These are phyloP conservation scores for Podaxis rugospora DNA, from an alignment of 768 basidiomycete genomes.

Conservation along the genomic window DNA sequence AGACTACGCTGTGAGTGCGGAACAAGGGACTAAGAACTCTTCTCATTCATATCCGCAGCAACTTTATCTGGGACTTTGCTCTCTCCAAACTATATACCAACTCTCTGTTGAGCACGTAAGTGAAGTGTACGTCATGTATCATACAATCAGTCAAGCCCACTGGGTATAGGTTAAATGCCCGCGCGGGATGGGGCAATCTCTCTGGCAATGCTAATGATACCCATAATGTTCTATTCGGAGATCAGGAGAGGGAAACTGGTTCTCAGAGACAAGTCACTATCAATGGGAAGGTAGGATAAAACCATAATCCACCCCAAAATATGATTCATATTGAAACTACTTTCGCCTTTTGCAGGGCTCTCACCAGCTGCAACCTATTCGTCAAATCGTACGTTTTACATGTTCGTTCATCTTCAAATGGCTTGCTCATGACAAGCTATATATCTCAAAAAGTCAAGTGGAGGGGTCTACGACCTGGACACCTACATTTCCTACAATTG, in stretches of 20 bases:
- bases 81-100: slow-evolving; percentile 29
- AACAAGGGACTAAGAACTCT: neutral
- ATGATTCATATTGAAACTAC: neutral
- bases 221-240: slow-evolving; percentile 8
- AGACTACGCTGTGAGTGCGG: slow-evolving; percentile 17
- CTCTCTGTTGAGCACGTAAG: slow-evolving; percentile 21
- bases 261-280: neutral
- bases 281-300: neutral
- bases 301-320: neutral
- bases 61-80: slow-evolving; percentile 25
- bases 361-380: neutral
- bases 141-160: neutral
- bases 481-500: neutral
- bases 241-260: neutral
- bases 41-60: neutral
- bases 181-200: slow-evolving; percentile 15
- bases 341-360: neutral
- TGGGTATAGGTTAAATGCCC: slow-evolving; percentile 18
- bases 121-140: neutral
- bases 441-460: neutral
- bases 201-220: neutral
- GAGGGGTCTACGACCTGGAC: neutral
- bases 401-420: neutral
- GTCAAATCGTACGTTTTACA: neutral
- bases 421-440: neutral